Conservation (phyloP, 441 rosid species). For the Adansonia gregorii region DNA sequence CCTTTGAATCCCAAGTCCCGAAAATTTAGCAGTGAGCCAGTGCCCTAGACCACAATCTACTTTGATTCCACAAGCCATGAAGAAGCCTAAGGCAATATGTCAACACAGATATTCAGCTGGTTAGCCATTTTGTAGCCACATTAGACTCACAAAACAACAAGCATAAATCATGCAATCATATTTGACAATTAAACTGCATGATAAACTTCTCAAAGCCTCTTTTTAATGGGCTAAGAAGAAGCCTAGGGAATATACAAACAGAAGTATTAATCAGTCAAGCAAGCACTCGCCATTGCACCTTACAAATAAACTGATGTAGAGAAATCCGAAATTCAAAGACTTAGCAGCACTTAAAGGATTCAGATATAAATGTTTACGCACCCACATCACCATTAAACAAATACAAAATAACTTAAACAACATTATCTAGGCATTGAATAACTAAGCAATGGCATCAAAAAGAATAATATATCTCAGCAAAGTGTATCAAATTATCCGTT, state of each 20-base stretch:
- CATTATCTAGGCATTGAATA: not conserved
- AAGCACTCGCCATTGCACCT: not conserved
- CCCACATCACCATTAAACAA: not conserved
- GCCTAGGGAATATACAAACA: not conserved
- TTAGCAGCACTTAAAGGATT: not conserved
- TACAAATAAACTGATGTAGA: constrained; percentile 9
- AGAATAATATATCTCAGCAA: not conserved
- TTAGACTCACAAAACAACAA: not conserved
- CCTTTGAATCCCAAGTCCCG: not conserved
- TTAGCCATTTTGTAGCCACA: not conserved
- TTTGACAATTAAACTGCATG: not conserved
- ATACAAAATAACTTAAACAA: not conserved
- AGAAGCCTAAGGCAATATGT: not conserved
- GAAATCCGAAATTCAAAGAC: not conserved
- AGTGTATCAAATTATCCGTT: not conserved
- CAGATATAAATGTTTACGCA: not conserved
- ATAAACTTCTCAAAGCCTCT: not conserved
- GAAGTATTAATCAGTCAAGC: not conserved
- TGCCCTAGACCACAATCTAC: not conserved
- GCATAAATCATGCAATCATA: constrained; percentile 9
- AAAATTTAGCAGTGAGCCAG: not conserved
- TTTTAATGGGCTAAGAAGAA: not conserved
- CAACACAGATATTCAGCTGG: not conserved
- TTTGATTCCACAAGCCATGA: constrained; percentile 17
- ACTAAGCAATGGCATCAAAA: not conserved